Evolutionary conservation across 2,329 filamentous ascomycete species (phyloP).

Genomic region (Clathrospora elynae): DNA sequence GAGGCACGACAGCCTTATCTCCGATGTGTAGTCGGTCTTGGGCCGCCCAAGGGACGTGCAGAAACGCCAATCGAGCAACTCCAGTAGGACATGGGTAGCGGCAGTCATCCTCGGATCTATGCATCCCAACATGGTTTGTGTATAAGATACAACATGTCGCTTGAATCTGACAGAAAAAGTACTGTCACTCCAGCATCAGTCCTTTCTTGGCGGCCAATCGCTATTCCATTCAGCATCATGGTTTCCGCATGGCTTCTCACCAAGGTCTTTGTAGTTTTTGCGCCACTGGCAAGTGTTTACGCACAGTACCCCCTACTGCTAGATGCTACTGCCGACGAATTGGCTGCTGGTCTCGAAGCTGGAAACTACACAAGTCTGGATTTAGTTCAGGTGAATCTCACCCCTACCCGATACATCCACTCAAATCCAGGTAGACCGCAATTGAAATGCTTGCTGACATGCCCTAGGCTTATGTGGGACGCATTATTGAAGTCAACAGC

Average conservation of each 20-base stretch:
- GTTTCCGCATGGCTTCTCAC: constrained; percentile 25
- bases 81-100: constrained; percentile 22
- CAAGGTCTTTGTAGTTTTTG: constrained; percentile 26
- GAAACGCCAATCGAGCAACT: constrained; percentile 5
- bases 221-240: constrained; percentile 21
- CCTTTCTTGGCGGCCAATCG: neutral
- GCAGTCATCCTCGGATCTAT: constrained; percentile 11
- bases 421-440: too few species aligned
- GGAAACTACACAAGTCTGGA: constrained; percentile 63
- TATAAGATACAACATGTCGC: constrained; percentile 17
- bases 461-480: constrained; percentile 55
- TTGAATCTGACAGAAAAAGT: too few species aligned
- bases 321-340: constrained; percentile 58
- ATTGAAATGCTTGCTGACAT: constrained; percentile 12
- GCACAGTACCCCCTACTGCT: constrained; percentile 50
- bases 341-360: constrained; percentile 55
- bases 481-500: constrained; percentile 60
- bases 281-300: constrained; percentile 22
- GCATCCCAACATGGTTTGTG: constrained; percentile 3
- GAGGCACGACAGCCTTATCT: neutral
- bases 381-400: constrained; percentile 53
- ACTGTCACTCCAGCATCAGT: neutral
- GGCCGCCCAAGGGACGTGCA: constrained; percentile 2
- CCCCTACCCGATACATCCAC: too few species aligned
- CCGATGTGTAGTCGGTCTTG: too few species aligned